phyloP scores from a whole-genome alignment of 2,329 filamentous ascomycete genomes.

The Pseudonectria buxi region DNA sequence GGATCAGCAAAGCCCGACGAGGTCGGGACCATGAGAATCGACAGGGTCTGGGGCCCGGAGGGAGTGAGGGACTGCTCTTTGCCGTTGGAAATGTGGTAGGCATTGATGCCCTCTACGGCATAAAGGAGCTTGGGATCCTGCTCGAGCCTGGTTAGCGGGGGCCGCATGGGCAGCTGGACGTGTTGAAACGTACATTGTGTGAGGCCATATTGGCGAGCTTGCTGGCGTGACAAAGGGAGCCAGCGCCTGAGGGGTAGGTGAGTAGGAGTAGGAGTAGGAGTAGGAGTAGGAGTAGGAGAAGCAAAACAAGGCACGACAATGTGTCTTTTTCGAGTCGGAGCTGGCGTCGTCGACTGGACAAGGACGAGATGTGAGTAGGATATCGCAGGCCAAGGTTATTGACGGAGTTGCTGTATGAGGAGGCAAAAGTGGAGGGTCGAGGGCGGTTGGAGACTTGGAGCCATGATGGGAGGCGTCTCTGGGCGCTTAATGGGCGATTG shows the following conservation, averaged over 20 bases:
- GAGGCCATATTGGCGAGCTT: background rate
- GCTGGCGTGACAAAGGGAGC: no score
- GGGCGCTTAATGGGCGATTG: conserved; percentile 19
- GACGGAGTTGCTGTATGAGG: no score
- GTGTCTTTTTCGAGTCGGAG: no score
- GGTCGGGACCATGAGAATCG: conserved; percentile 92
- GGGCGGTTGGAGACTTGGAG: conserved; percentile 3
- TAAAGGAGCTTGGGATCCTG: conserved; percentile 60
- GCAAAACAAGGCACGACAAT: no score
- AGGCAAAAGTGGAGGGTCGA: background rate
- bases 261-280: no score
- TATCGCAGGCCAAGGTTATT: no score
- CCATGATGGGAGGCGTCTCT: conserved; percentile 10
- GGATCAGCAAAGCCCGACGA: conserved; percentile 61
- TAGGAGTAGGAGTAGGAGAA: no score
- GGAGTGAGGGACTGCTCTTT: conserved; percentile 76
- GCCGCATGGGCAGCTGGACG: background rate
- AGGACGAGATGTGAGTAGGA: no score
- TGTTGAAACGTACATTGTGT: background rate
- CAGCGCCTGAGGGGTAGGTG: no score
- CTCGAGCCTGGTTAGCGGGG: background rate
- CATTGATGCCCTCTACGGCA: conserved; percentile 76
- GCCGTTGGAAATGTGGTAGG: conserved; percentile 86
- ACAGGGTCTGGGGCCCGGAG: conserved; percentile 82
- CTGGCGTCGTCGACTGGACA: no score